Percentiles rank a stretch among this genome's conserved stretches.
Conservation (phyloP, 2,329 filamentous ascomycete species). For the Paecilomyces variotii region DNA sequence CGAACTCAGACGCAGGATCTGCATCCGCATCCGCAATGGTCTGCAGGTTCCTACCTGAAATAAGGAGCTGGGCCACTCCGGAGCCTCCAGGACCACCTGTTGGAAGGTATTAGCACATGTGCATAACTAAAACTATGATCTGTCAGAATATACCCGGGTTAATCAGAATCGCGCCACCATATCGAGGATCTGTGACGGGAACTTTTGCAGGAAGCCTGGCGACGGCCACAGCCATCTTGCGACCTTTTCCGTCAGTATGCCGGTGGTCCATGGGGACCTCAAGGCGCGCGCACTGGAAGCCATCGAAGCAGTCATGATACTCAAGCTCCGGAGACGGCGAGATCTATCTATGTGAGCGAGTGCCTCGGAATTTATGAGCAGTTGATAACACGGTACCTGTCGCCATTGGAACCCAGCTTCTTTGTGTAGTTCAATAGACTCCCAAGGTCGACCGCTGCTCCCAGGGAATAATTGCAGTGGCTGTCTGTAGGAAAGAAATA, state of each 20-base stretch:
- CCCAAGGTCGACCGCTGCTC: neutral
- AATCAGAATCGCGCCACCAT: conserved; percentile 40
- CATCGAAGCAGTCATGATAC: conserved; percentile 38
- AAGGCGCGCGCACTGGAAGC: conserved; percentile 43
- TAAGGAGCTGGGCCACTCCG: conserved; percentile 29
- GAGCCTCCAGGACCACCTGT: conserved; percentile 38
- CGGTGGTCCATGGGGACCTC: conserved; percentile 43
- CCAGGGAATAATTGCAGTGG: neutral
- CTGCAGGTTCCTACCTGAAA: conserved; percentile 26
- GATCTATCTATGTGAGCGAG: conserved; percentile 10
- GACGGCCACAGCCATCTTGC: conserved; percentile 36
- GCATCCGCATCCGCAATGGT: conserved; percentile 28
- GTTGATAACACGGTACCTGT: neutral
- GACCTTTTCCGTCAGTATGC: conserved; percentile 21
- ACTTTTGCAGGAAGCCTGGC: conserved; percentile 39
- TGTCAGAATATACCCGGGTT: conserved; percentile 33
- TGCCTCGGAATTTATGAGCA: neutral
- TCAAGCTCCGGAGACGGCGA: conserved; percentile 20
- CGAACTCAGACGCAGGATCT: conserved; percentile 7
- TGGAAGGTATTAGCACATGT: neutral
- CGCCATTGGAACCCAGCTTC: neutral
- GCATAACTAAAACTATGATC: neutral
- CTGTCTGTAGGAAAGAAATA: neutral
- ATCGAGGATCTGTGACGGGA: conserved; percentile 32
- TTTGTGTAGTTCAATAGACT: neutral